Evolutionary conservation across 805 yeast genomes (phyloP), one percentile per base, ranked within the genome.

Genomic region (Ogataea glucozyma): DNA sequence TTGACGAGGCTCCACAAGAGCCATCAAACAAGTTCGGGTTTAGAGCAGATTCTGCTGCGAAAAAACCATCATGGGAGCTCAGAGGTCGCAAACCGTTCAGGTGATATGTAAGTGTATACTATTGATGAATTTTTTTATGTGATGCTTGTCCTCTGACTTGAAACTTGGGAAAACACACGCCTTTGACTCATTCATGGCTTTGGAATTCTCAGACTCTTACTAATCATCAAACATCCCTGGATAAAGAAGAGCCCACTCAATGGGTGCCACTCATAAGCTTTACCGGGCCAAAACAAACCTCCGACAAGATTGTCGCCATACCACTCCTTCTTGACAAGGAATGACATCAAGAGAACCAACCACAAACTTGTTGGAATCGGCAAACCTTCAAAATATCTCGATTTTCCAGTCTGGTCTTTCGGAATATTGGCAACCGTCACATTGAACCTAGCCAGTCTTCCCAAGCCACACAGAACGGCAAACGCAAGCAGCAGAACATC

Each of bases 341-440:
- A 68, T 3, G 88, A 86, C 88, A 91, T 83, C 26, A 79, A 59
- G 1, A 70, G 70, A 13, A 93, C 96, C 62, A 91, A 73, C 38
- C 76, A 69, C 52, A 93, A 71, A 27, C 95, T 83, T 2, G 95
- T 81, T 43, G 99, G 99, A 52, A 93, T 89, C 9, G 99, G 99
- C 40, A 93, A 77, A 3, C 99, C 99, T 70, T 93, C 99, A 64
- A 93, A 93, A 68, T 81, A 91, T 61, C 85, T 82, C 24, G 93
- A 79, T 68, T 90, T 90, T 14, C 99, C 99, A 14, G 75, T 65
- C 41, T 76, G 70, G 63, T 90, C 97, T 67, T 91, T 91, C 38
- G 99, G 98, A 44, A 93, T 78, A 48, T 88, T 86, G 37, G 90
- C 84, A 6, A 93, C 95, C 1, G 97, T 88, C 40, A 93, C 96